phyloP scores from a whole-genome alignment of 495 filamentous ascomycete species.

The Penicillium dipodomyicola region DNA sequence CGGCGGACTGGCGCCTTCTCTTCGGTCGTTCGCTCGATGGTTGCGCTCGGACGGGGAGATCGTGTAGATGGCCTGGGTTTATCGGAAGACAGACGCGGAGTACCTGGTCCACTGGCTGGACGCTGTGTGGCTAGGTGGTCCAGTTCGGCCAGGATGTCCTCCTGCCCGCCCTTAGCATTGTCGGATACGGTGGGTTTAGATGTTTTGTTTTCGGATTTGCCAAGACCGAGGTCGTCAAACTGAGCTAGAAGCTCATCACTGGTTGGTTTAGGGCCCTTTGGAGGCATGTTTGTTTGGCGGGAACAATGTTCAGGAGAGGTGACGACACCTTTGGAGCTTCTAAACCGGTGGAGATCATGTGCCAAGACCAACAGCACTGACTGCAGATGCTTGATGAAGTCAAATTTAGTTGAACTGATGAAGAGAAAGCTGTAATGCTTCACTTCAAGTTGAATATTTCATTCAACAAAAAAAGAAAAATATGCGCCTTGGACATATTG shows the following conservation, averaged over 20 bases:
- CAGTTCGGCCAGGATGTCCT: slow-evolving; percentile 81
- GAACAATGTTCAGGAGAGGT: slow-evolving; percentile 31
- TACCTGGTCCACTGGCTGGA: slow-evolving; percentile 70
- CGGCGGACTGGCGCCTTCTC: slow-evolving; percentile 61
- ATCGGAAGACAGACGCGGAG: slow-evolving; percentile 68
- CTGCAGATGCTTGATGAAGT: neutral
- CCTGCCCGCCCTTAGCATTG: slow-evolving; percentile 48
- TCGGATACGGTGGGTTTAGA: slow-evolving; percentile 45
- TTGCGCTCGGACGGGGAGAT: slow-evolving; percentile 57
- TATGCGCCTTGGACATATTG: neutral
- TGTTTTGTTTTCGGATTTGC: slow-evolving; percentile 33
- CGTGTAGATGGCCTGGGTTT: slow-evolving; percentile 48
- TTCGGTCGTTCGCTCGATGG: slow-evolving; percentile 59
- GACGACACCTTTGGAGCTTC: slow-evolving; percentile 34
- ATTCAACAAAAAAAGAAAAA: neutral
- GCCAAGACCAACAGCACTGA: slow-evolving; percentile 28
- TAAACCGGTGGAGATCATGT: slow-evolving; percentile 22
- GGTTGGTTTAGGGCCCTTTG: slow-evolving; percentile 56
- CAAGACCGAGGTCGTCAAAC: slow-evolving; percentile 69
- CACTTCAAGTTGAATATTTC: neutral
- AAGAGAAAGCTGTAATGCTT: neutral
- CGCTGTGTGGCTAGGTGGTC: slow-evolving; percentile 71
- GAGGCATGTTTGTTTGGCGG: slow-evolving; percentile 34
- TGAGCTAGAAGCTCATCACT: slow-evolving; percentile 81
- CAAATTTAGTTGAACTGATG: neutral